Conservation (phyloP, 2,329 filamentous ascomycete species). For the Thelonectria blattea region DNA sequence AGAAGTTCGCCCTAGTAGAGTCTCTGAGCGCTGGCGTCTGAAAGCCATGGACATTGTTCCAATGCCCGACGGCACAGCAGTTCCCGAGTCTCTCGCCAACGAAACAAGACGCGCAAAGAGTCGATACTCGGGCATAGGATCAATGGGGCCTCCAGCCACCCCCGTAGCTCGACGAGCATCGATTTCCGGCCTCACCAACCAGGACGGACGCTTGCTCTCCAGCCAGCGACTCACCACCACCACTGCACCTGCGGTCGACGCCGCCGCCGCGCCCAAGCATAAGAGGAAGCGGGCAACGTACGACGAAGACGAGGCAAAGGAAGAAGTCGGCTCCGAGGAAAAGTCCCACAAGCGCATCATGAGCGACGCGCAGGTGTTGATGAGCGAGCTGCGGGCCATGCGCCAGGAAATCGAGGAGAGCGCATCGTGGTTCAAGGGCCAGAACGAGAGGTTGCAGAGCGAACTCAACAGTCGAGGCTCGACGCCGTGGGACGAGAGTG, state of each 20-base stretch:
- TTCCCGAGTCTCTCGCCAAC: slow-evolving; percentile 57
- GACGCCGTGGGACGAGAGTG: slow-evolving; percentile 44
- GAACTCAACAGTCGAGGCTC: slow-evolving; percentile 43
- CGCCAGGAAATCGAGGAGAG: slow-evolving; percentile 54
- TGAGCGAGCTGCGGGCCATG: slow-evolving; percentile 49
- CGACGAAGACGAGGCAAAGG: slow-evolving; percentile 32
- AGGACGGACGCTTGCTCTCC: slow-evolving; percentile 26
- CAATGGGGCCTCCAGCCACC: slow-evolving; percentile 32
- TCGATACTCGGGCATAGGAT: slow-evolving; percentile 46
- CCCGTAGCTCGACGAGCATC: slow-evolving; percentile 35
- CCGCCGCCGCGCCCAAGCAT: slow-evolving; percentile 31
- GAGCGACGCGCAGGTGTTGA: slow-evolving; percentile 49
- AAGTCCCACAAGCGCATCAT: slow-evolving; percentile 49
- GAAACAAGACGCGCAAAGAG: slow-evolving; percentile 52
- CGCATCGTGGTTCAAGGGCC: slow-evolving; percentile 53
- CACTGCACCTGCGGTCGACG: slow-evolving; percentile 14
- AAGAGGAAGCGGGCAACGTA: slow-evolving; percentile 43
- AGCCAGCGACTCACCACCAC: slow-evolving; percentile 31
- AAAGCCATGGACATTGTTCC: slow-evolving; percentile 59
- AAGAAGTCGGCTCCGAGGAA: slow-evolving; percentile 24
- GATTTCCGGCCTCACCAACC: slow-evolving; percentile 27
- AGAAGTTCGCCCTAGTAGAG: slow-evolving; percentile 42
- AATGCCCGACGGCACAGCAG: slow-evolving; percentile 59
- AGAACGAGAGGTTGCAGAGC: slow-evolving; percentile 51
- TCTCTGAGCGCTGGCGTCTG: slow-evolving; percentile 53